These are phyloP conservation scores for Trypanosoma scelopori DNA, from an alignment of 208 protist species.

Conservation along the genomic window DNA sequence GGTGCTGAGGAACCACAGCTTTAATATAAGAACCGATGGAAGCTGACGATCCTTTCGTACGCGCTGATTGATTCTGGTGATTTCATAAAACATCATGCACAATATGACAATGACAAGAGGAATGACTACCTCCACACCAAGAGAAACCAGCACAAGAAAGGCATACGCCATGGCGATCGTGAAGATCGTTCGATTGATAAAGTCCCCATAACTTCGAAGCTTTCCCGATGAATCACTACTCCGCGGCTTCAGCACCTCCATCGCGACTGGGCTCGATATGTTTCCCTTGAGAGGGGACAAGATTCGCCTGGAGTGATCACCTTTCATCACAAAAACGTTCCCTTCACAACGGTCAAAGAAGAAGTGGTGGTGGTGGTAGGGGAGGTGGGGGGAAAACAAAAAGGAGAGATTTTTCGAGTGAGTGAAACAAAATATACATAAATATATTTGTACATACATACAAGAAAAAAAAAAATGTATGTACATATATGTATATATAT, in stretches of 20 bases:
- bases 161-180: constrained; percentile 83
- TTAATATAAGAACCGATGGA: constrained; percentile 66
- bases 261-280: background rate
- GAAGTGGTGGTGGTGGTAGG: background rate
- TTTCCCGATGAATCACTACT: constrained; percentile 19
- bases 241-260: background rate
- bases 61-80: constrained; percentile 85
- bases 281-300: constrained; percentile 29
- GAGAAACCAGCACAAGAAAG: constrained; percentile 78
- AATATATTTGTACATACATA: no score
- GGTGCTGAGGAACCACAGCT: constrained; percentile 75
- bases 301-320: constrained; percentile 8
- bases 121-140: constrained; percentile 74
- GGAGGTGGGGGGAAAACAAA: background rate
- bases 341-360: background rate
- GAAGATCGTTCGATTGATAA: constrained; percentile 86
- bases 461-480: no score
- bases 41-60: constrained; percentile 77
- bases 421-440: no score
- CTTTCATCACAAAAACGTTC: constrained; percentile 19
- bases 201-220: constrained; percentile 49
- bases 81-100: constrained; percentile 85
- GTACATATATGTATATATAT: no score
- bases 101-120: constrained; percentile 64
- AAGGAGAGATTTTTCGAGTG: background rate